These are phyloP conservation scores for Sporothrix protearum DNA, from an alignment of 2,329 filamentous ascomycete genomes.

Conservation along the genomic window DNA sequence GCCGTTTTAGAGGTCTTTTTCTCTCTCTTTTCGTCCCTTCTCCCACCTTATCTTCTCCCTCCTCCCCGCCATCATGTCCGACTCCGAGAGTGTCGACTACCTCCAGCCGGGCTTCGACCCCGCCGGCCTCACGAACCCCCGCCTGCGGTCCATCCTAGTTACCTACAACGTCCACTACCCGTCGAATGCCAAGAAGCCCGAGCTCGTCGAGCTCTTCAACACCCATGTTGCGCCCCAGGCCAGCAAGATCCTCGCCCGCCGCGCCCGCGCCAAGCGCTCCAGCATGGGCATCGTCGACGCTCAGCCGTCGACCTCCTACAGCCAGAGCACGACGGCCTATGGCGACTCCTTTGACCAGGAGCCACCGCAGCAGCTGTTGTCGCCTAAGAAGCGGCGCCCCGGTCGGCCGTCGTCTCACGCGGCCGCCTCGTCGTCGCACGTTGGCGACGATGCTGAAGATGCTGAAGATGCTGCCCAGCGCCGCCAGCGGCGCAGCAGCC, in stretches of 20 bases:
- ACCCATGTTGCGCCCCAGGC: slow-evolving; percentile 74
- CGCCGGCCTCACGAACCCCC: slow-evolving; percentile 75
- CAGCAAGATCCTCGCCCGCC: slow-evolving; percentile 68
- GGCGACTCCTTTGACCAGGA: slow-evolving; percentile 52
- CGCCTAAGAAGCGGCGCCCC: slow-evolving; percentile 8
- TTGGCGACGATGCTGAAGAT: slow-evolving; percentile 54
- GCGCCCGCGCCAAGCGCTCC: slow-evolving; percentile 76
- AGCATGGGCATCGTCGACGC: slow-evolving; percentile 77
- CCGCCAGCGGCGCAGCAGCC: slow-evolving; percentile 41
- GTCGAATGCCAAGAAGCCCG: slow-evolving; percentile 83
- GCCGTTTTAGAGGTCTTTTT: neutral
- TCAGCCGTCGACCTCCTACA: slow-evolving; percentile 54
- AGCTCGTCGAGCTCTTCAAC: slow-evolving; percentile 81
- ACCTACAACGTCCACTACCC: slow-evolving; percentile 83
- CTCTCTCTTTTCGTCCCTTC: neutral
- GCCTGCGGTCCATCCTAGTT: slow-evolving; percentile 85
- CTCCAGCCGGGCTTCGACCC: slow-evolving; percentile 85
- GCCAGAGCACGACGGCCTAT: slow-evolving; percentile 48
- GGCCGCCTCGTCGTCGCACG: slow-evolving; percentile 35
- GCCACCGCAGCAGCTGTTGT: neutral
- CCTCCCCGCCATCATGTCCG: slow-evolving; percentile 48
- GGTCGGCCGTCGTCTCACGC: slow-evolving; percentile 5
- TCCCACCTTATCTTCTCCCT: neutral
- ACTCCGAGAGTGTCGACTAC: slow-evolving; percentile 70
- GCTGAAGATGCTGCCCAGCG: slow-evolving; percentile 32